Evolutionary conservation across 306 rosid genomes (phyloP), one percentile per base, ranked within the genome.

Genomic region (Casuarina cunninghamiana): DNA sequence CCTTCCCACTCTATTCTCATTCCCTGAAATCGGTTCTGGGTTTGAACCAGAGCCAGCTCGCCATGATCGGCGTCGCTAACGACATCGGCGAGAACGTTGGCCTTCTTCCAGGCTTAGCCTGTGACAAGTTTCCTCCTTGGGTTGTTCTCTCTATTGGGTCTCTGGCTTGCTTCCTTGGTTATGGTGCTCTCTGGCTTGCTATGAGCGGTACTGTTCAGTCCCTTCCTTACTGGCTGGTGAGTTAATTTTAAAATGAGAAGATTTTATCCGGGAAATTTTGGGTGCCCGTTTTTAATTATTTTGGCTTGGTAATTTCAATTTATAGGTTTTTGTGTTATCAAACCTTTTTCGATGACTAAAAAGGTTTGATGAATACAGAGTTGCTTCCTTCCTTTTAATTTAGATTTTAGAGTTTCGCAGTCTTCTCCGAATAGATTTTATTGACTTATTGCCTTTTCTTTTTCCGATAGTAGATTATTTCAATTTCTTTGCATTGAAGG

Each of bases 61-160:
- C 97, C 2, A 83, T 90, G 21, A 91, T 93, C 6, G 97, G 96
- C 32, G 97, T 93, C 1, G 96, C 93, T 61, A 93, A 85, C 51
- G 97, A 93, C 73, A 80, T 93, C 46, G 97, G 96, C 3, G 97
- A 93, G 74, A 93, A 89, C 81, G 93, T 93, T 43, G 97, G 96
- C 17, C 78, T 93, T 1, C 83, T 93, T 51, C 96, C 96, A 0
- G 97, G 97, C 5, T 49, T 93, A 50, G 96, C 88, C 11, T 90
- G 78, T 83, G 88, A 92, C 87, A 90, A 81, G 85, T 73, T 90
- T 73, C 91, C 97, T 1, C 96, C 97, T 51, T 93, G 91, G 97
- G 49, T 90, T 4, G 77, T 93, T 55, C 90, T 93, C 37, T 50
- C 78, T 76, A 38, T 90, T 39, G 97, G 97, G 3, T 81, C 84